Percentiles rank a stretch among this genome's conserved stretches.
Conservation (phyloP, 805 yeast species). For the Wickerhamiella shivajii region DNA sequence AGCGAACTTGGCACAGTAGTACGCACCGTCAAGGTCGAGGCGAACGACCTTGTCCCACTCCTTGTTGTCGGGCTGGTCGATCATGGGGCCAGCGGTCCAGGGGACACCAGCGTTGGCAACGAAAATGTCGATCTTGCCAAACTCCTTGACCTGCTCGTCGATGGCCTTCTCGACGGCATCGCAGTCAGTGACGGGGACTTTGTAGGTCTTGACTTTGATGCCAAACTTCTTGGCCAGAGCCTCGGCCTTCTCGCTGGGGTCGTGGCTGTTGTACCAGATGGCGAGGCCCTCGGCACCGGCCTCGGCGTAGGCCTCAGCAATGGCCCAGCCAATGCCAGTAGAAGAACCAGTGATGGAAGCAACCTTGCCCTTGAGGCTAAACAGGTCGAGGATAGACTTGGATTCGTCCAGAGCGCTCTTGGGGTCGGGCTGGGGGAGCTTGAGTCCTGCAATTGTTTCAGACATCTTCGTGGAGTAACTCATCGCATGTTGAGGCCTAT, state of each 20-base stretch:
- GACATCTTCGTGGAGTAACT: no score
- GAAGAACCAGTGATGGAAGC: slow-evolving; percentile 77
- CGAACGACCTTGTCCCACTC: slow-evolving; percentile 63
- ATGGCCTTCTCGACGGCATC: slow-evolving; percentile 38
- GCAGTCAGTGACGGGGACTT: slow-evolving; percentile 39
- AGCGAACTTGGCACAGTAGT: slow-evolving; percentile 61
- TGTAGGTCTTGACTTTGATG: slow-evolving; percentile 48
- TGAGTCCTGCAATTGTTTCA: slow-evolving; percentile 9
- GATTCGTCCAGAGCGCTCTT: slow-evolving; percentile 11
- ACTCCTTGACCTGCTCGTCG: slow-evolving; percentile 42
- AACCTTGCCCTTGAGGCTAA: slow-evolving; percentile 43
- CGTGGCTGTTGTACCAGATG: slow-evolving; percentile 46
- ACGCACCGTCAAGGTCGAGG: slow-evolving; percentile 68
- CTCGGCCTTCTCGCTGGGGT: slow-evolving; percentile 47
- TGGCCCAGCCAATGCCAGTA: slow-evolving; percentile 73
- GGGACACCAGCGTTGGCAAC: slow-evolving; percentile 88
- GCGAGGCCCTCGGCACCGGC: slow-evolving; percentile 72
- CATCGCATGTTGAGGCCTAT: no score
- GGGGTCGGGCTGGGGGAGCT: slow-evolving; percentile 16
- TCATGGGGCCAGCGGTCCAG: slow-evolving; percentile 55
- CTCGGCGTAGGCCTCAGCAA: slow-evolving; percentile 72
- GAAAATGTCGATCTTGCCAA: slow-evolving; percentile 68
- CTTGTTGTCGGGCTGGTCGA: slow-evolving; percentile 35
- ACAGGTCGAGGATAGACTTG: slow-evolving; percentile 16
- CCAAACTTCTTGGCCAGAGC: slow-evolving; percentile 41